Conservation (phyloP, 176 grass and related monocot genomes). For the Pharus latifolius region DNA sequence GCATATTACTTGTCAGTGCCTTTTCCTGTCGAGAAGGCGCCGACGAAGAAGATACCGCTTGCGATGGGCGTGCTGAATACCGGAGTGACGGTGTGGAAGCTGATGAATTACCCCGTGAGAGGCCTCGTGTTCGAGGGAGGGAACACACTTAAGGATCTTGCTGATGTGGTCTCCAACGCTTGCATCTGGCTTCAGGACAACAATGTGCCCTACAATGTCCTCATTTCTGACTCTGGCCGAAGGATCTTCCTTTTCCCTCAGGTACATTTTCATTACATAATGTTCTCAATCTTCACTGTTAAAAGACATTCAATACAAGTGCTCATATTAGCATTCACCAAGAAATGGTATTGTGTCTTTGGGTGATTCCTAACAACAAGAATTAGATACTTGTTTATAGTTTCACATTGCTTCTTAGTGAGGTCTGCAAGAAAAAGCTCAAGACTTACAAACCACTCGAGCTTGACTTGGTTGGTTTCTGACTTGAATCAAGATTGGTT, state of each 20-base stretch:
- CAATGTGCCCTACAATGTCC: conserved; percentile 66
- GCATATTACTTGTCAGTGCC: conserved; percentile 48
- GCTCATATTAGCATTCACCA: not conserved
- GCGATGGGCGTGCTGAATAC: conserved; percentile 16
- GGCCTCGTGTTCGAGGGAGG: conserved; percentile 50
- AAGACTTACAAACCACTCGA: too few relatives aligned
- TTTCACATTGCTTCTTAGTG: too few relatives aligned
- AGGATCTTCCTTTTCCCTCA: conserved; percentile 65
- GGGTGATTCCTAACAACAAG: too few relatives aligned
- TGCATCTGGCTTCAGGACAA: conserved; percentile 70
- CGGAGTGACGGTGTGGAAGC: conserved; percentile 42
- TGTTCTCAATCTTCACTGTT: too few relatives aligned
- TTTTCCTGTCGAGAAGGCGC: conserved; percentile 69
- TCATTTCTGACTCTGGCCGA: conserved; percentile 47
- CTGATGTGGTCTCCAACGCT: conserved; percentile 45
- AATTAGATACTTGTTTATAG: too few relatives aligned
- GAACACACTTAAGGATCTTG: conserved; percentile 44
- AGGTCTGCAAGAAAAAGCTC: too few relatives aligned
- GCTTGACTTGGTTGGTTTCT: too few relatives aligned
- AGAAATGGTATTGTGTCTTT: too few relatives aligned
- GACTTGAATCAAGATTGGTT: too few relatives aligned
- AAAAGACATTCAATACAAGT: too few relatives aligned
- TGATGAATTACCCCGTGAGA: conserved; percentile 62
- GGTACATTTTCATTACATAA: conserved; percentile 18
- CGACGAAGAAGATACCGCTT: conserved; percentile 40